Evolutionary conservation across 495 filamentous ascomycete genomes (phyloP).

Genomic region (Baudoinia panamericana): DNA sequence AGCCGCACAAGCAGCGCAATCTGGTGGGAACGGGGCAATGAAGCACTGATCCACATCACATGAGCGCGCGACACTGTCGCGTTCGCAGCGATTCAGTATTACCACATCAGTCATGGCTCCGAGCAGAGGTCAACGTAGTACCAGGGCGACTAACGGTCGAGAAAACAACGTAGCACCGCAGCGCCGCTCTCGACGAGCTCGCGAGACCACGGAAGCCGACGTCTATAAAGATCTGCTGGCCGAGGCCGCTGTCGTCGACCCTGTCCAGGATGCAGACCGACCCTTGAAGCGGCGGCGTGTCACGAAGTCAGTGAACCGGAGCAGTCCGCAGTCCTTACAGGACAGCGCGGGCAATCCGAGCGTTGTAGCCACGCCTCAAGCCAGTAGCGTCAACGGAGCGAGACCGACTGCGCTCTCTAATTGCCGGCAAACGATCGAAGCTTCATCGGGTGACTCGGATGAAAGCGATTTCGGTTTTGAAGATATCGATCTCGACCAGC

Average conservation of each 20-base stretch:
- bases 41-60: conserved; percentile 11
- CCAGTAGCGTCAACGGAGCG: too few relatives aligned
- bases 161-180: neutral
- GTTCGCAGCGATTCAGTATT: neutral
- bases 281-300: conserved; percentile 19
- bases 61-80: conserved; percentile 14
- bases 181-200: neutral
- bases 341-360: neutral
- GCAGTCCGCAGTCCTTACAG: neutral
- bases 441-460: conserved; percentile 20
- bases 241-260: conserved; percentile 15
- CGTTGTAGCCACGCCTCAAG: too few relatives aligned
- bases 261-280: conserved; percentile 2
- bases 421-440: conserved; percentile 10
- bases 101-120: conserved; percentile 15
- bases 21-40: too few relatives aligned
- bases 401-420: neutral
- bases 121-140: conserved; percentile 15
- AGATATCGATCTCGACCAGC: conserved; percentile 42
- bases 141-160: conserved; percentile 3
- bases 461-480: conserved; percentile 63
- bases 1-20: too few relatives aligned
- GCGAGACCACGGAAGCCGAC: conserved; percentile 5
- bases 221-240: conserved; percentile 22
- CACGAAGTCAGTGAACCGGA: neutral